These are phyloP conservation scores for Fusarium sp. DNA, from an alignment of 2,329 filamentous ascomycete genomes.

Conservation along the genomic window DNA sequence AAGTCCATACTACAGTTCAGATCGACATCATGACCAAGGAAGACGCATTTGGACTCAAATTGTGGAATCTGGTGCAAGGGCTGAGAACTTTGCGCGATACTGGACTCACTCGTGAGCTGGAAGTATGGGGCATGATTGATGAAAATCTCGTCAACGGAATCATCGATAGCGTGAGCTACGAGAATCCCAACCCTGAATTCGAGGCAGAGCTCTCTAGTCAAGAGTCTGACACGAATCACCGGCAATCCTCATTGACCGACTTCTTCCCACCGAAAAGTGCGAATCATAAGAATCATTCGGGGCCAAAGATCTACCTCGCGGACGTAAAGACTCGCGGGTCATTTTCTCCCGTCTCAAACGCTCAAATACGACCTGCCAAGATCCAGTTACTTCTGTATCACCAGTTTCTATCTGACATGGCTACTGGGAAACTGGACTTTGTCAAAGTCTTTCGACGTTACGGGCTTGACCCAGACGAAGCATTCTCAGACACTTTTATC, in stretches of 20 bases:
- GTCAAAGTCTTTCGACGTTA: conserved; percentile 77
- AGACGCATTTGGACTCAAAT: conserved; percentile 81
- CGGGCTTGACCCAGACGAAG: conserved; percentile 69
- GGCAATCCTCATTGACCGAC: conserved; percentile 54
- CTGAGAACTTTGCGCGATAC: conserved; percentile 77
- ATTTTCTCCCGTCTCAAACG: conserved; percentile 71
- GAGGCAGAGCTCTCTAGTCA: conserved; percentile 67
- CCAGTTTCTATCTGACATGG: conserved; percentile 81
- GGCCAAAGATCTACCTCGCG: conserved; percentile 72
- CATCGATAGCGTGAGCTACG: conserved; percentile 85
- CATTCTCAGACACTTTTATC: conserved; percentile 84
- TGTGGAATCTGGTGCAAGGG: conserved; percentile 94
- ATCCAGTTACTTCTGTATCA: conserved; percentile 94
- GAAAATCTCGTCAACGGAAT: conserved; percentile 88
- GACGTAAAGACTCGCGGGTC: conserved; percentile 88
- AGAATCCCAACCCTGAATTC: conserved; percentile 77
- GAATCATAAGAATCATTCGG: neutral
- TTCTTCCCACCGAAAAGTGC: conserved; percentile 51
- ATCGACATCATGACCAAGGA: conserved; percentile 80
- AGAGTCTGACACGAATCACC: conserved; percentile 41
- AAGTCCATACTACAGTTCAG: conserved; percentile 81
- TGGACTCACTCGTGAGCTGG: conserved; percentile 79
- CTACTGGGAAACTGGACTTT: conserved; percentile 76
- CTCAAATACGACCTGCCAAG: conserved; percentile 78
- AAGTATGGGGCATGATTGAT: conserved; percentile 87